phyloP scores from a whole-genome alignment of 2,329 filamentous ascomycete species.

The Westerdykella aurantiaca region DNA sequence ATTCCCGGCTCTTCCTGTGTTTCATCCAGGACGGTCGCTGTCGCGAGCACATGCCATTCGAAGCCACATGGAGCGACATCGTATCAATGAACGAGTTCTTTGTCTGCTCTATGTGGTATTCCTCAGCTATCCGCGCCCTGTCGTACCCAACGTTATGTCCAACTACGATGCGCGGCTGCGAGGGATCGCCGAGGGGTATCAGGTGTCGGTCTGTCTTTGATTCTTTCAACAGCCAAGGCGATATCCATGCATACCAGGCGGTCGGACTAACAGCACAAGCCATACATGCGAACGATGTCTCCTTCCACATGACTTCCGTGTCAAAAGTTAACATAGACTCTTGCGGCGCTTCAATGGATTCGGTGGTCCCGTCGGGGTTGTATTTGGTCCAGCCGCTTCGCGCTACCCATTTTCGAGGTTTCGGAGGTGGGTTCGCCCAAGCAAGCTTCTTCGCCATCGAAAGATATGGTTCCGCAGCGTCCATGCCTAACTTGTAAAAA shows the following conservation, averaged over 20 bases:
- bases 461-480: slow-evolving; percentile 81
- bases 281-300: slow-evolving; percentile 90
- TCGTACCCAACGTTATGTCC: slow-evolving; percentile 97
- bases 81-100: slow-evolving; percentile 88
- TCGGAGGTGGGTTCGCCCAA: slow-evolving; percentile 51
- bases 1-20: slow-evolving; percentile 82
- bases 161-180: slow-evolving; percentile 68
- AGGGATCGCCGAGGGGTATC: slow-evolving; percentile 76
- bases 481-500: slow-evolving; percentile 80
- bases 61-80: slow-evolving; percentile 95
- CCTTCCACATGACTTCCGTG: slow-evolving; percentile 94
- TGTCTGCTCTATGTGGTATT: slow-evolving; percentile 79
- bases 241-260: slow-evolving; percentile 96
- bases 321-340: slow-evolving; percentile 86
- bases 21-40: slow-evolving; percentile 97
- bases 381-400: slow-evolving; percentile 95
- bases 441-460: slow-evolving; percentile 69
- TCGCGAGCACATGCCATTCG: slow-evolving; percentile 97
- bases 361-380: slow-evolving; percentile 63
- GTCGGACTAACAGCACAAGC: slow-evolving; percentile 85
- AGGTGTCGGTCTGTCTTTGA: slow-evolving; percentile 71
- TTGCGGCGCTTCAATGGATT: slow-evolving; percentile 68
- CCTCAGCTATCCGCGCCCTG: slow-evolving; percentile 77
- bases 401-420: slow-evolving; percentile 66
- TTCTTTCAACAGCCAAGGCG: slow-evolving; percentile 87